Conservation (phyloP, 208 protist species). For the Wallacemonas sp. region DNA sequence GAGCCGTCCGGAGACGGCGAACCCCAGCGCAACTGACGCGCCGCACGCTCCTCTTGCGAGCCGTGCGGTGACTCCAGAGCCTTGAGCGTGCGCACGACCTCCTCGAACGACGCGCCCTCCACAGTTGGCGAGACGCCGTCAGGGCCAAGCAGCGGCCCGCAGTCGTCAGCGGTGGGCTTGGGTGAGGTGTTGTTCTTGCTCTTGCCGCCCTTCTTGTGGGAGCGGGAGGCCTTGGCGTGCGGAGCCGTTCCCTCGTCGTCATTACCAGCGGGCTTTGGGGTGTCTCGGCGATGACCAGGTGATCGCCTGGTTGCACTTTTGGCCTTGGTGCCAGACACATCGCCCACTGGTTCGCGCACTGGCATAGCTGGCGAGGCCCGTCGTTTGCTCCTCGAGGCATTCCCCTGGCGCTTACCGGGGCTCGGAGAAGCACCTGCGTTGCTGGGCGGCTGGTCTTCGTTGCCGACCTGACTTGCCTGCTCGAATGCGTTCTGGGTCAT, state of each 20-base stretch:
- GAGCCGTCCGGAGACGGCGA: background rate
- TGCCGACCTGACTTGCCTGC: conserved; percentile 16
- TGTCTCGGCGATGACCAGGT: too few species aligned
- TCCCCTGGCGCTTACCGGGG: background rate
- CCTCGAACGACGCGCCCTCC: conserved; percentile 10
- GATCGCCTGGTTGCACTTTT: too few species aligned
- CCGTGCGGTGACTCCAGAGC: conserved; percentile 9
- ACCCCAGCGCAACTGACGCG: conserved; percentile 8
- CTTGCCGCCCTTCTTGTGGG: background rate
- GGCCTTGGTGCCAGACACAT: too few species aligned
- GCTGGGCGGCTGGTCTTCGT: too few species aligned
- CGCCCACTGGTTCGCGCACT: background rate
- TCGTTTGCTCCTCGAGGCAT: background rate
- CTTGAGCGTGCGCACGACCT: conserved; percentile 11
- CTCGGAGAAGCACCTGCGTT: too few species aligned
- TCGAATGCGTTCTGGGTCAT: conserved; percentile 26
- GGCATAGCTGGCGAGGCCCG: too few species aligned
- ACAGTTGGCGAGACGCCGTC: conserved; percentile 5
- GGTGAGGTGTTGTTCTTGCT: background rate
- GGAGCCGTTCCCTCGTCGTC: background rate
- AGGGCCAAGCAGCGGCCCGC: background rate
- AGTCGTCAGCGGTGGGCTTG: background rate
- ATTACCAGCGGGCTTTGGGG: too few species aligned
- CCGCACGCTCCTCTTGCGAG: background rate
- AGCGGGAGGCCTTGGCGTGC: background rate